These are phyloP conservation scores for Scutellaria galericulata DNA, from an alignment of 257 asterid species.

Conservation along the genomic window DNA sequence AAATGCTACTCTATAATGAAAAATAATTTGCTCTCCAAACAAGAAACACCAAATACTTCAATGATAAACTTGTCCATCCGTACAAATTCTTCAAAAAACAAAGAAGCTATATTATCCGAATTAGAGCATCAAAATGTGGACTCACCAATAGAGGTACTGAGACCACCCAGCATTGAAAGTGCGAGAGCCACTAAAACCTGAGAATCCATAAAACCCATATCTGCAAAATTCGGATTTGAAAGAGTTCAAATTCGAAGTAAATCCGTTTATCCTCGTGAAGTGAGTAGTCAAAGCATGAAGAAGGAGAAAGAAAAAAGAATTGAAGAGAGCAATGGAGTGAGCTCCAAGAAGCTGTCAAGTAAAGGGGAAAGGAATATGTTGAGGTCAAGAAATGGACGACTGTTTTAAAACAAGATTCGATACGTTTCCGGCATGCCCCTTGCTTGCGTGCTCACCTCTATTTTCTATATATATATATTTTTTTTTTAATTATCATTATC, in stretches of 20 bases:
- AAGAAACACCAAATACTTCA: neutral
- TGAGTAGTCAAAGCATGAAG: neutral
- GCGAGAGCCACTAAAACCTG: slow-evolving; percentile 89
- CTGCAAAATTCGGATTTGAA: slow-evolving; percentile 29
- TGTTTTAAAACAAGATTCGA: neutral
- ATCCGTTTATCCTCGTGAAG: neutral
- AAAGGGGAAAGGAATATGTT: slow-evolving; percentile 38
- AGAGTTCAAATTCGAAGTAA: slow-evolving; percentile 15
- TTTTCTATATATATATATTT: too few relatives aligned
- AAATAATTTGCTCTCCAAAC: neutral
- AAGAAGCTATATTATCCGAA: slow-evolving; percentile 14
- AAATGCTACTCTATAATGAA: neutral
- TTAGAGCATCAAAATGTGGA: slow-evolving; percentile 19
- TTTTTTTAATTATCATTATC: too few relatives aligned
- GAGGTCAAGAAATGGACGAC: slow-evolving; percentile 48
- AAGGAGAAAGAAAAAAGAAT: neutral
- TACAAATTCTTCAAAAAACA: neutral
- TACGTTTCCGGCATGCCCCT: too few relatives aligned
- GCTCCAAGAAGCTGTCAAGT: neutral
- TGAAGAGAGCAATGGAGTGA: slow-evolving; percentile 12
- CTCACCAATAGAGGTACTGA: slow-evolving; percentile 90
- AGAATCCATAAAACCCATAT: slow-evolving; percentile 73
- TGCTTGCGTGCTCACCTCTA: too few relatives aligned
- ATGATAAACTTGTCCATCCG: neutral
- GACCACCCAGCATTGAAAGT: slow-evolving; percentile 86